Base-by-base conservation (phyloP, 306 rosid species). In the Quercus wislizeni region DNA sequence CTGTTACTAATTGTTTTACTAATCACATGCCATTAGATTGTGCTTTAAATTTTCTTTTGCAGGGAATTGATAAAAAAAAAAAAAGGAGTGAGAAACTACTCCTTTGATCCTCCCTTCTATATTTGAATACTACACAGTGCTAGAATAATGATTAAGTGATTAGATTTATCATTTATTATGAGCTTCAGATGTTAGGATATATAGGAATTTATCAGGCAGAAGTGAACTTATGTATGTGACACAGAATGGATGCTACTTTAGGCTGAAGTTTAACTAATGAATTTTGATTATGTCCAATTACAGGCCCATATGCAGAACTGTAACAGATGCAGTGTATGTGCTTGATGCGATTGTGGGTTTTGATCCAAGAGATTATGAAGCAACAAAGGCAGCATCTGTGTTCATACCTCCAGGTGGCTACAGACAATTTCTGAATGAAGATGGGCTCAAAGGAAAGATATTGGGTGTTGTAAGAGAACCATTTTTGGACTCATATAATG, bases 241-340 rank as follows among this genome's bases (percentile, higher is more conserved):
- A 10, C 14, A 46, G 14, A 3, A 58, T 58, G 64, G 64, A n/a
- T 21, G 5, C 27, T 58, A n/a, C 14, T 58, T 21, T 21, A 25
- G 71, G 69, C 69, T 5, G 69, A 18, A 0, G 6, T 52, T 14
- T 21, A 30, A 23, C 64, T 74, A 0, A 56, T 1, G 28, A 38
- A 17, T 75, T 62, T 68, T 28, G 21, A 33, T 51, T 27, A 2
- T 20, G 17, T 35, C 38, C 70, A 27, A 70, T 23, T 27, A 55
- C 86, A 91, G 97, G 79, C 93, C 98, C 28, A 84, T 93, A 75
- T 80, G 94, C 55, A 91, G 94, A 77, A 89, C 91, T 13, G 95
- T 91, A 41, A 87, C 92, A 5, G 98, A 93, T 82, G 93, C 91
- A 30, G 92, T 88, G 58, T 82, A 83, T 80, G 92, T 91, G 76